These are phyloP conservation scores for Wickerhamiella galacta DNA, from an alignment of 805 yeast genomes.

Conservation along the genomic window DNA sequence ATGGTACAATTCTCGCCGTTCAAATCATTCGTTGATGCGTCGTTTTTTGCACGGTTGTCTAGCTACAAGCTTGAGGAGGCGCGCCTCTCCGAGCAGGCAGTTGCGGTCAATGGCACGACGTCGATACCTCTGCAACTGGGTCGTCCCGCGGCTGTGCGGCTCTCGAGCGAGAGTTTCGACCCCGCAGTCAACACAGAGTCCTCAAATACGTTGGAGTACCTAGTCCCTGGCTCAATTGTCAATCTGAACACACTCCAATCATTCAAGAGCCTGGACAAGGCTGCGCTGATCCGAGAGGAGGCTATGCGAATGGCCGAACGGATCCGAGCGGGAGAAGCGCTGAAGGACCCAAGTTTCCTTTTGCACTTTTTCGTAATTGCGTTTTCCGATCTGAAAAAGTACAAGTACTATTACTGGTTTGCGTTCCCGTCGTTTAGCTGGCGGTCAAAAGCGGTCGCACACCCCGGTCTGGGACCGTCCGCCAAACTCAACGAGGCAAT, in stretches of 20 bases:
- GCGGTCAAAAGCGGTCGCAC: slow-evolving; percentile 17
- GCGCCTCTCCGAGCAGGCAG: slow-evolving; percentile 39
- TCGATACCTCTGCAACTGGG: slow-evolving; percentile 17
- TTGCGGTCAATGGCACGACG: slow-evolving; percentile 27
- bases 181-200: slow-evolving; percentile 14
- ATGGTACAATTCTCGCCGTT: slow-evolving; percentile 30
- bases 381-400: slow-evolving; percentile 80
- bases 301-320: slow-evolving; percentile 21
- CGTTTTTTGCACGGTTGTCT: slow-evolving; percentile 67
- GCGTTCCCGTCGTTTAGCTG: slow-evolving; percentile 48
- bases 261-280: slow-evolving; percentile 56
- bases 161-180: slow-evolving; percentile 16
- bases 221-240: slow-evolving; percentile 27
- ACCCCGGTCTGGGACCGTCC: no score
- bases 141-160: slow-evolving; percentile 22
- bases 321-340: slow-evolving; percentile 22
- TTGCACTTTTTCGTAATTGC: slow-evolving; percentile 37
- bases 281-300: slow-evolving; percentile 30
- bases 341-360: slow-evolving; percentile 28
- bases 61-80: slow-evolving; percentile 55
- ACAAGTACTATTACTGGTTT: slow-evolving; percentile 79
- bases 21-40: slow-evolving; percentile 66
- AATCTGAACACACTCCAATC: slow-evolving; percentile 79
- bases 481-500: no score
- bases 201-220: slow-evolving; percentile 2